These are phyloP conservation scores for Jackrogersella minutella DNA, from an alignment of 495 filamentous ascomycete genomes.

Conservation along the genomic window DNA sequence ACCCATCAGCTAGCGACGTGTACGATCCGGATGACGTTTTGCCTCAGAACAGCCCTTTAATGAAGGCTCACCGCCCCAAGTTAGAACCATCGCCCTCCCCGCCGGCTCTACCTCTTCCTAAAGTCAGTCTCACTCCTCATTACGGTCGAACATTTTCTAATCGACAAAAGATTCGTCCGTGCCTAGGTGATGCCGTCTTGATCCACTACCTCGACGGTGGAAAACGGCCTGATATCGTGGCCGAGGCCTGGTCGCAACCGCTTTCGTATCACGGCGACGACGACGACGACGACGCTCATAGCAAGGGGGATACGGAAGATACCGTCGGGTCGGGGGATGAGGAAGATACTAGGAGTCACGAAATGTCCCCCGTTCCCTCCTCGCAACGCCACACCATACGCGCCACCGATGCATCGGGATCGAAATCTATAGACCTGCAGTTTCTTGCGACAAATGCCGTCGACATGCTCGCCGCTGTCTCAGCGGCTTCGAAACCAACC, in stretches of 20 bases:
- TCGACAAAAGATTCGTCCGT: slow-evolving; percentile 51
- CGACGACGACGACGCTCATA: slow-evolving; percentile 40
- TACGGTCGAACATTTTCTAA: slow-evolving; percentile 51
- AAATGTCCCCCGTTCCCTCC: slow-evolving; percentile 43
- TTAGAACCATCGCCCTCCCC: slow-evolving; percentile 53
- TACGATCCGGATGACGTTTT: slow-evolving; percentile 58
- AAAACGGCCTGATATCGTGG: slow-evolving; percentile 56
- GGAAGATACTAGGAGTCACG: slow-evolving; percentile 43
- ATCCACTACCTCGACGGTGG: slow-evolving; percentile 60
- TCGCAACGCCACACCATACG: slow-evolving; percentile 20
- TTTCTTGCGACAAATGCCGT: slow-evolving; percentile 52
- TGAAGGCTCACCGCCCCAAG: slow-evolving; percentile 51
- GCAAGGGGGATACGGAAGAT: slow-evolving; percentile 36
- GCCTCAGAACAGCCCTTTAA: slow-evolving; percentile 52
- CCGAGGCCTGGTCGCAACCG: slow-evolving; percentile 48
- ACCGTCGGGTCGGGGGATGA: slow-evolving; percentile 39
- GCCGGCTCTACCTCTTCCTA: slow-evolving; percentile 40
- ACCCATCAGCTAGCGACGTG: slow-evolving; percentile 49
- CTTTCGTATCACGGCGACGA: slow-evolving; percentile 27
- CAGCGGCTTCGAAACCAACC: slow-evolving; percentile 36
- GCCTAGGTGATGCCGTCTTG: slow-evolving; percentile 64
- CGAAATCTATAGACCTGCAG: slow-evolving; percentile 47
- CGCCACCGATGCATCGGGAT: slow-evolving; percentile 19
- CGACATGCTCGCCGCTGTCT: slow-evolving; percentile 41
- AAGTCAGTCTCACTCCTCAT: slow-evolving; percentile 52